Conservation (phyloP, 2,329 filamentous ascomycete genomes). For the Penicillium paneum region DNA sequence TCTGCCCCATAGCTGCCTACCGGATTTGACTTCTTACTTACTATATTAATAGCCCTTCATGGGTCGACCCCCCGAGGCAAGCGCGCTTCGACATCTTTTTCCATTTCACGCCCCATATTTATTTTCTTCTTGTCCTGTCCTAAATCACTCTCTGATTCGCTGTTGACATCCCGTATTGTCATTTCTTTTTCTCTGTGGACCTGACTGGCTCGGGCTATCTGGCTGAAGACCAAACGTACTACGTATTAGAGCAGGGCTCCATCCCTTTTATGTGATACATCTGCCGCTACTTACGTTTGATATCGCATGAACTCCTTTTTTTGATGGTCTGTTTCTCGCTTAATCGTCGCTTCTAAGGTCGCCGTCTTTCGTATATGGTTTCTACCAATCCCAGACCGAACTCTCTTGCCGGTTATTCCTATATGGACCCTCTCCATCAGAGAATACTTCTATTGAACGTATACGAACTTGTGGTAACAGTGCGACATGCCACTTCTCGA, state of each 20-base stretch:
- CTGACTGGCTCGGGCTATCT: conserved; percentile 28
- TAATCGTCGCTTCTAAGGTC: conserved; percentile 5
- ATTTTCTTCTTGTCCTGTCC: conserved; percentile 3
- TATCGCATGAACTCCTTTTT: conserved; percentile 18
- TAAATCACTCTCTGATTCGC: conserved; percentile 14
- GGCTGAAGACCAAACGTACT: conserved; percentile 11
- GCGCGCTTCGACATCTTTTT: conserved; percentile 18
- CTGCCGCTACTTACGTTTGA: conserved; percentile 5
- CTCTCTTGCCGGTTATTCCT: conserved; percentile 2
- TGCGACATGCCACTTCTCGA: conserved; percentile 35
- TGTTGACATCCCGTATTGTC: conserved; percentile 3
- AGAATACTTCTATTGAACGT: not conserved
- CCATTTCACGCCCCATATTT: conserved; percentile 8
- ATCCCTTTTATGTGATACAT: conserved; percentile 19
- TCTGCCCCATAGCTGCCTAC: conserved; percentile 9
- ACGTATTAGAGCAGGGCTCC: conserved; percentile 15
- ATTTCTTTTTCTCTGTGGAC: conserved; percentile 26
- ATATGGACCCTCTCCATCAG: conserved; percentile 21
- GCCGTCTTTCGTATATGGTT: conserved; percentile 4
- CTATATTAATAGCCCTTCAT: conserved; percentile 16
- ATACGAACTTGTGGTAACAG: conserved; percentile 3
- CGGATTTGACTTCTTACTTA: conserved; percentile 13
- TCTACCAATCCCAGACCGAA: not conserved
- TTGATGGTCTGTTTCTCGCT: conserved; percentile 5
- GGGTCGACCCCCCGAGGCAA: conserved; percentile 12